These are phyloP conservation scores for Trametes punicea DNA, from an alignment of 768 basidiomycete species.

Conservation along the genomic window DNA sequence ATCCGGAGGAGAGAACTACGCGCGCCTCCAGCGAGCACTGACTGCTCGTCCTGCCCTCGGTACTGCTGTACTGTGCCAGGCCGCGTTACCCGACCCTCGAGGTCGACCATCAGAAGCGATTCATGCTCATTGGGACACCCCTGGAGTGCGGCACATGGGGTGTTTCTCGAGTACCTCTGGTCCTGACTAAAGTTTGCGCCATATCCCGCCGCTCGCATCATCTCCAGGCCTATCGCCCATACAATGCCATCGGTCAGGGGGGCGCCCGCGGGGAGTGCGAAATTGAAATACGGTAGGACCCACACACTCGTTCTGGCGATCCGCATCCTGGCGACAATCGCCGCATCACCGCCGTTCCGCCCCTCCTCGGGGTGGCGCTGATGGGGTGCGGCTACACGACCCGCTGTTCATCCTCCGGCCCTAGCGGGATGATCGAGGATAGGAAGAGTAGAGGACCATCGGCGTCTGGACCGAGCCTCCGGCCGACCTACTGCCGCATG, in stretches of 20 bases:
- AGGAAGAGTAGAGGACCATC: not conserved
- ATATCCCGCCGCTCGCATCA: not conserved
- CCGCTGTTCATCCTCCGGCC: too few relatives aligned
- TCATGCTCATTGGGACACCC: too few relatives aligned
- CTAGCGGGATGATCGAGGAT: not conserved
- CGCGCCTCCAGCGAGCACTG: too few relatives aligned
- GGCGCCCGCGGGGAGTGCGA: not conserved
- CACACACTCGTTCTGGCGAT: not conserved
- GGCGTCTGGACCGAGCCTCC: not conserved
- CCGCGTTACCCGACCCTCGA: too few relatives aligned
- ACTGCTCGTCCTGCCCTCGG: not conserved
- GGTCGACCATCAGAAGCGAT: not conserved
- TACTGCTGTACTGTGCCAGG: too few relatives aligned
- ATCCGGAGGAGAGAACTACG: too few relatives aligned
- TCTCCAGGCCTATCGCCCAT: not conserved
- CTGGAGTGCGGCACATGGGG: not conserved
- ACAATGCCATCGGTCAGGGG: not conserved
- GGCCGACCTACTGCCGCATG: not conserved
- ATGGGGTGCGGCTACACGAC: not conserved
- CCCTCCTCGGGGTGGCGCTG: not conserved
- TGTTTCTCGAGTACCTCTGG: not conserved
- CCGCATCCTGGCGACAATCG: slow-evolving; percentile 1
- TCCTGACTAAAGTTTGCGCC: not conserved
- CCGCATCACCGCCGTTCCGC: not conserved
- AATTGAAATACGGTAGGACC: not conserved